Base-by-base conservation (phyloP, 2,329 filamentous ascomycete species). In the Fusarium nurragi region DNA sequence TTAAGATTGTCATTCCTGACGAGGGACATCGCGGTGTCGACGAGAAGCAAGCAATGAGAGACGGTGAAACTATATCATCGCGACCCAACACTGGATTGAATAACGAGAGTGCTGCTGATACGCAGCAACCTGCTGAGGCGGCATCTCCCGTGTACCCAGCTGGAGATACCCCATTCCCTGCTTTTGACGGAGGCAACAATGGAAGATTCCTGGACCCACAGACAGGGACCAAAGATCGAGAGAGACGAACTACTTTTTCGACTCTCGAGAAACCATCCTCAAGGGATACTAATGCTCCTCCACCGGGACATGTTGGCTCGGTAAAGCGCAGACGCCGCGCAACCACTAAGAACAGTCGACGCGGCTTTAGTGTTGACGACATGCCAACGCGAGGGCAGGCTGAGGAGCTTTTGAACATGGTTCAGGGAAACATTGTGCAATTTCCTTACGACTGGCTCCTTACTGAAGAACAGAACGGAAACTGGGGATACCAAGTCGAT, bases 371-470 rank as follows among this genome's bases (percentile, higher is more conserved):
- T 52, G 83, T 84, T 2, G 94, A 97, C 62, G 93, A 97, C 48
- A 81, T 97, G 67, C 83, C 97, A 50, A 84, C 86, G 25, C 87
- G 86, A 52, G 84, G 85, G 7, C 92, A 96, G 67, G 92, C 93
- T 2, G 94, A 97, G 75, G 90, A 92, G 69, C 78, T 98, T 68
- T 81, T 97, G 67, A 86, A 87, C 64, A 80, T 95, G 80, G 86
- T 95, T 23, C 94, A 98, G 77, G 95, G 95, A 2, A 89, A 94
- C 75, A 77, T 99, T 49, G 94, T 99, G 23, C 81, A 92, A 65
- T 99, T 96, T 82, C 95, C 95, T 7, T 97, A 98, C 77, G 93
- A 99, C 73, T 99, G 96, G 93, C 86, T 97, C 51, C 86, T 91
- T 70, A 91, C 90, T 54, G 95, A 98, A 79, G 95, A 98, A 81